Percentiles rank a stretch among this genome's conserved stretches.
phyloP scores from a whole-genome alignment of 2,329 filamentous ascomycete species.

The Alternaria panax region DNA sequence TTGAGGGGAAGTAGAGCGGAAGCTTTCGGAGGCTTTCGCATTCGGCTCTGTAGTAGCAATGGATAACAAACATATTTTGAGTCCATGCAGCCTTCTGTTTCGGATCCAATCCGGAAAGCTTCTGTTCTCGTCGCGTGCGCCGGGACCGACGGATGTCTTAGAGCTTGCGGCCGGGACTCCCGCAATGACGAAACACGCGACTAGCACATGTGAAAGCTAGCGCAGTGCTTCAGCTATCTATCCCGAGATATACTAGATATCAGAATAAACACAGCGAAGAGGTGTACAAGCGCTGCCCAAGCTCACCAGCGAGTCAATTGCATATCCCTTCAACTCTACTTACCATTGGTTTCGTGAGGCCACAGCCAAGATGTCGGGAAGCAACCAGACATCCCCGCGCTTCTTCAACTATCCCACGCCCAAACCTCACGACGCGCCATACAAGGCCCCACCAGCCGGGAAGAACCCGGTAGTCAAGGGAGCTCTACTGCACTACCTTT shows the following conservation, averaged over 20 bases:
- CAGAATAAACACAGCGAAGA: background rate
- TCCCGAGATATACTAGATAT: slow-evolving; percentile 4
- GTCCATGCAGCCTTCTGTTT: background rate
- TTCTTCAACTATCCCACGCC: slow-evolving; percentile 49
- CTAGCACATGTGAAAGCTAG: slow-evolving; percentile 9
- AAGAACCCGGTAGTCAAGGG: slow-evolving; percentile 77
- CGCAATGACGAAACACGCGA: background rate
- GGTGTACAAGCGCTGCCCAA: background rate
- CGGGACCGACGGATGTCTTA: background rate
- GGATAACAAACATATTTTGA: background rate
- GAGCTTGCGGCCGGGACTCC: background rate
- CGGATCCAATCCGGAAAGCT: background rate
- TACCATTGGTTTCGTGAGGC: background rate
- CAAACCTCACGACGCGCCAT: slow-evolving; percentile 41
- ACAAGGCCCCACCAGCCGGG: slow-evolving; percentile 43
- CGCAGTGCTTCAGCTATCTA: background rate
- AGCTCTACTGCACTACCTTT: slow-evolving; percentile 66
- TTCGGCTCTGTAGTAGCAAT: background rate
- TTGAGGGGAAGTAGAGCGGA: slow-evolving; percentile 4
- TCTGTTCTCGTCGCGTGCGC: background rate
- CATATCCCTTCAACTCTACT: background rate
- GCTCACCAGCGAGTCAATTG: background rate
- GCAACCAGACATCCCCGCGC: slow-evolving; percentile 21
- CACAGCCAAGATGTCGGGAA: slow-evolving; percentile 33
- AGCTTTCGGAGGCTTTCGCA: slow-evolving; percentile 4